A percentile compares a stretch with the other conserved stretches of the same genome.
phyloP scores from a whole-genome alignment of 345 rosid species.

The Combretum micranthum region DNA sequence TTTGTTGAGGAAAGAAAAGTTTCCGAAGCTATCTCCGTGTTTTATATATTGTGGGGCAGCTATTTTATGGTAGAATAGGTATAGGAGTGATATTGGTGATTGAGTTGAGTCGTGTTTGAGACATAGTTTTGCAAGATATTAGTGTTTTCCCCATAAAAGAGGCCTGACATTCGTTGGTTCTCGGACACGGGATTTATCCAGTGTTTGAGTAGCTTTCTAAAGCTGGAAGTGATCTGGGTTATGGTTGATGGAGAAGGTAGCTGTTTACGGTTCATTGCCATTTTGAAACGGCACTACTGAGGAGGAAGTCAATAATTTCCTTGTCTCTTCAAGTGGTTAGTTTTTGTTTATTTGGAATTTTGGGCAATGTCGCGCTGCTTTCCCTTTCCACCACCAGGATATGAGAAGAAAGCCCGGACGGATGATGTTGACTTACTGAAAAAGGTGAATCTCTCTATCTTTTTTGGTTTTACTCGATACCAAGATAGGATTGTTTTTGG shows the following conservation, averaged over 20 bases:
- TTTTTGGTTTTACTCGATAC: constrained; percentile 4
- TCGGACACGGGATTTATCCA: constrained; percentile 12
- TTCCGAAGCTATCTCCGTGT: no score
- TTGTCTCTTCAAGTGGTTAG: constrained; percentile 18
- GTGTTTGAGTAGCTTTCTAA: constrained; percentile 20
- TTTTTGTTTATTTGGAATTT: constrained; percentile 15
- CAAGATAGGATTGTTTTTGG: background rate
- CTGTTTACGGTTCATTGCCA: constrained; percentile 43
- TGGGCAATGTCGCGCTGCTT: constrained; percentile 99
- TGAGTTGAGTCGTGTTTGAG: background rate
- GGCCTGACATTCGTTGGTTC: constrained; percentile 8
- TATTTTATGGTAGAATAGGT: no score
- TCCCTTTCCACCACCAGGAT: constrained; percentile 97
- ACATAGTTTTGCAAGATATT: constrained; percentile 13
- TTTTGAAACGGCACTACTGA: constrained; percentile 35
- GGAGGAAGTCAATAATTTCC: constrained; percentile 30
- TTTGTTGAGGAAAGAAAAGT: no score
- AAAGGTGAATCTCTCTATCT: constrained; percentile 49
- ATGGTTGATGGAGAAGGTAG: constrained; percentile 60
- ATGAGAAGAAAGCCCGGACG: constrained; percentile 66
- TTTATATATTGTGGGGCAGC: no score
- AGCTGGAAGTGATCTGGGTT: constrained; percentile 56
- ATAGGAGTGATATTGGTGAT: no score
- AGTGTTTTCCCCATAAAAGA: constrained; percentile 16
- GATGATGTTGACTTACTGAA: constrained; percentile 47